These are phyloP conservation scores for Penicillium brasilianum DNA, from an alignment of 2,329 filamentous ascomycete genomes.

Conservation along the genomic window DNA sequence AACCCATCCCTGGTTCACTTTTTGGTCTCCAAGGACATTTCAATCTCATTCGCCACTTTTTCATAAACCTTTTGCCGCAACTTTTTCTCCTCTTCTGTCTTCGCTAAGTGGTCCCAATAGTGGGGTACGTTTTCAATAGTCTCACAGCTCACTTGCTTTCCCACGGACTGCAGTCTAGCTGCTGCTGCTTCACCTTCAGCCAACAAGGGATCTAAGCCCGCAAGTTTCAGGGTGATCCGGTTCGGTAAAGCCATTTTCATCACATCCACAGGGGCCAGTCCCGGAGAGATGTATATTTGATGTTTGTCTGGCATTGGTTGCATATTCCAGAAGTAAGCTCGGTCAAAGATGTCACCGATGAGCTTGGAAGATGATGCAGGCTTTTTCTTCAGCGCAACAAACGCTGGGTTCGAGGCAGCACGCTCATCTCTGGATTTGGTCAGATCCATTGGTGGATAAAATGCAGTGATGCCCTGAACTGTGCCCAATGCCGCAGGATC, in stretches of 20 bases:
- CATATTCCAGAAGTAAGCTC: background rate
- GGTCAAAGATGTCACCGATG: background rate
- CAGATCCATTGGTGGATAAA: background rate
- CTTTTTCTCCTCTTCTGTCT: background rate
- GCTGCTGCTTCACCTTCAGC: background rate
- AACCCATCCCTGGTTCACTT: background rate
- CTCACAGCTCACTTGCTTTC: background rate
- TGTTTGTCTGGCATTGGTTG: background rate
- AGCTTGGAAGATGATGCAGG: background rate
- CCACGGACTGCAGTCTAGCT: background rate
- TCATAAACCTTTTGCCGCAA: background rate
- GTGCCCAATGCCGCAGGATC: background rate
- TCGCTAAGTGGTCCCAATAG: background rate
- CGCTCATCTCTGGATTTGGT: background rate
- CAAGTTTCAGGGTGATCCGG: background rate
- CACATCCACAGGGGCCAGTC: background rate
- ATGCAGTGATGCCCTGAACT: background rate
- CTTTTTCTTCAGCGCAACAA: background rate
- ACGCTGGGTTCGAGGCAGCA: background rate
- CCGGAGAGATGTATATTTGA: background rate
- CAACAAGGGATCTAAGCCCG: background rate
- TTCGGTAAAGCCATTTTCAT: background rate
- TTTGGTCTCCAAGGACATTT: background rate
- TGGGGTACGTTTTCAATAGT: background rate
- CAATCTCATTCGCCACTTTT: background rate